Percentiles rank a stretch among this genome's conserved stretches.
phyloP scores from a whole-genome alignment of 306 rosid genomes.

The Quillaja saponaria region DNA sequence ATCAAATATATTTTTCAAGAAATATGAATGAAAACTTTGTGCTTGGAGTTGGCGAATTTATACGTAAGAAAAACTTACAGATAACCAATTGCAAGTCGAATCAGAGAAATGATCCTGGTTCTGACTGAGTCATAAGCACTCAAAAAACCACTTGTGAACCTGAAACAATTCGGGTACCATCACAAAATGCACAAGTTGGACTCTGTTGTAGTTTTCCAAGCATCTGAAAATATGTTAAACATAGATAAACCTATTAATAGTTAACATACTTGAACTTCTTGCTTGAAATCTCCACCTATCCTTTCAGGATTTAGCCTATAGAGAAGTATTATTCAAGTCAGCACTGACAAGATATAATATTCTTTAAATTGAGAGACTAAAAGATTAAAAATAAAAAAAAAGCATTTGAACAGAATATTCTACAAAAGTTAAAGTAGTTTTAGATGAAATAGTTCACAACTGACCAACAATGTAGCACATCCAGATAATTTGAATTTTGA shows the following conservation, averaged over 20 bases:
- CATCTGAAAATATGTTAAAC: constrained; percentile 22
- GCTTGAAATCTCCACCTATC: constrained; percentile 95
- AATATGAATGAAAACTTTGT: too few relatives aligned
- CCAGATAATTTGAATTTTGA: too few relatives aligned
- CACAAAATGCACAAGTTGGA: constrained; percentile 15
- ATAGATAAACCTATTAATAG: constrained; percentile 25
- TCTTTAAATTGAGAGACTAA: constrained; percentile 2
- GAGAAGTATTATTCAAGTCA: constrained; percentile 31
- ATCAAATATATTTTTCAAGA: constrained; percentile 13
- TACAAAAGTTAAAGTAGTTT: too few relatives aligned
- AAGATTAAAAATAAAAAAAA: neutral
- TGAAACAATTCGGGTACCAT: constrained; percentile 45
- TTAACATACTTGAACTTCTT: constrained; percentile 86
- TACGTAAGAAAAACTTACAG: constrained; percentile 52
- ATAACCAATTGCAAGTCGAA: constrained; percentile 70
- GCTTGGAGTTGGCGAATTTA: constrained; percentile 4
- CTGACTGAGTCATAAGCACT: constrained; percentile 94
- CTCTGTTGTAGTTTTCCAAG: constrained; percentile 13
- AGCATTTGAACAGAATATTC: neutral
- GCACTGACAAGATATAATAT: constrained; percentile 22
- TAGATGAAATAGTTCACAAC: too few relatives aligned
- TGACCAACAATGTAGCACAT: too few relatives aligned
- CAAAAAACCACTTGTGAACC: constrained; percentile 97
- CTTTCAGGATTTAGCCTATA: constrained; percentile 92
- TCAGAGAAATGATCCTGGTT: constrained; percentile 73